Conservation (phyloP, 495 filamentous ascomycete species). For the Daldinia childiae region DNA sequence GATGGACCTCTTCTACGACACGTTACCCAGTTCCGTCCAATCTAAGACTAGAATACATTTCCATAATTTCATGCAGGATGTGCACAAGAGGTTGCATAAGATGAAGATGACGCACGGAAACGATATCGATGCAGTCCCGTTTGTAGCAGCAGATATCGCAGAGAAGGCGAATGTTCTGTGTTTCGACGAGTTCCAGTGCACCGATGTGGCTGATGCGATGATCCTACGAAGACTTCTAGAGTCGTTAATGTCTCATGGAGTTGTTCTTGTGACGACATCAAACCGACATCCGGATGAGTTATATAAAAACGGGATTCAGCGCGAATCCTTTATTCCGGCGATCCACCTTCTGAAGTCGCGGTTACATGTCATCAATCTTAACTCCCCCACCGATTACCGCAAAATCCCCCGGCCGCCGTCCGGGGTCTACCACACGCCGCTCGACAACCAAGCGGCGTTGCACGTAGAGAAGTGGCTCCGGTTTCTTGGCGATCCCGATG, state of each 20-base stretch:
- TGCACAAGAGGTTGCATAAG: constrained; percentile 89
- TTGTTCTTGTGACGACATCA: constrained; percentile 94
- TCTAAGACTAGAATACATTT: constrained; percentile 97
- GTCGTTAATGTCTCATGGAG: constrained; percentile 92
- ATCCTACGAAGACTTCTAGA: constrained; percentile 90
- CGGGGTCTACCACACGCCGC: constrained; percentile 85
- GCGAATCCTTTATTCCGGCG: constrained; percentile 92
- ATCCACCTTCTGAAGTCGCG: constrained; percentile 88
- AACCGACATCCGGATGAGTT: constrained; percentile 96
- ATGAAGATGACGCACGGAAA: constrained; percentile 90
- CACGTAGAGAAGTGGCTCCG: constrained; percentile 95
- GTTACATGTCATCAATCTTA: constrained; percentile 89
- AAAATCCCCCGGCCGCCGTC: constrained; percentile 94
- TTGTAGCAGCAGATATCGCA: constrained; percentile 92
- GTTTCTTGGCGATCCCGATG: constrained; percentile 84
- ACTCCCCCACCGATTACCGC: constrained; percentile 95
- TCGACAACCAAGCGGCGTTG: constrained; percentile 76
- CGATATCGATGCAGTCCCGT: constrained; percentile 90
- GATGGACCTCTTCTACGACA: constrained; percentile 99
- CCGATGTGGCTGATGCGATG: constrained; percentile 99
- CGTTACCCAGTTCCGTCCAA: constrained; percentile 79
- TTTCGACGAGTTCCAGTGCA: constrained; percentile 99
- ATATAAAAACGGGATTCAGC: constrained; percentile 98
- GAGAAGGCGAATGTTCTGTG: constrained; percentile 86
- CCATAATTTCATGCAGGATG: constrained; percentile 99